Conservation (phyloP, 1,284 basidiomycete species). For the Tranzscheliella williamsii region DNA sequence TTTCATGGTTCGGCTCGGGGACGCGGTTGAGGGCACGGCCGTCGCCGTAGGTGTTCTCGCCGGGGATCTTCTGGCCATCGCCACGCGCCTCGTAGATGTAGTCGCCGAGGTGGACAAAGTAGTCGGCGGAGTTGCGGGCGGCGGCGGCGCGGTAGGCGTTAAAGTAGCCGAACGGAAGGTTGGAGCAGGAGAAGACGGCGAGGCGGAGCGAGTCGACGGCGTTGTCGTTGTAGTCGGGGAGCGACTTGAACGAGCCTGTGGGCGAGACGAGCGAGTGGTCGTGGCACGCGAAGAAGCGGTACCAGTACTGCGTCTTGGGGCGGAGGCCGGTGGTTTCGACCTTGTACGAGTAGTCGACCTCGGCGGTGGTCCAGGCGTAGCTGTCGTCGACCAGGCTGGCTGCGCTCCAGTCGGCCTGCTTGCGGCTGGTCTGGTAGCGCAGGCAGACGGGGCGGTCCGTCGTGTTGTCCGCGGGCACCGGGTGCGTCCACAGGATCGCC, state of each 20-base stretch:
- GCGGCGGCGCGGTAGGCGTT: slow-evolving; percentile 71
- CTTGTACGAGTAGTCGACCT: slow-evolving; percentile 70
- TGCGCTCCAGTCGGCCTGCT: slow-evolving; percentile 50
- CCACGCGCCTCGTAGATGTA: slow-evolving; percentile 63
- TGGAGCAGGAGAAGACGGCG: slow-evolving; percentile 70
- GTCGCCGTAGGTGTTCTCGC: slow-evolving; percentile 56
- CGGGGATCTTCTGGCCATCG: slow-evolving; percentile 21
- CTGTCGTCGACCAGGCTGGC: slow-evolving; percentile 64
- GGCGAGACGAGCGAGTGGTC: slow-evolving; percentile 56
- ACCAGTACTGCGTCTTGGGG: slow-evolving; percentile 69
- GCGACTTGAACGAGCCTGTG: slow-evolving; percentile 65
- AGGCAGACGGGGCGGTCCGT: slow-evolving; percentile 68
- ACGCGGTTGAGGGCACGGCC: slow-evolving; percentile 57
- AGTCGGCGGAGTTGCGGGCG: slow-evolving; percentile 65
- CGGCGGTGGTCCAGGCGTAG: slow-evolving; percentile 68
- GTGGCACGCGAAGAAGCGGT: slow-evolving; percentile 68
- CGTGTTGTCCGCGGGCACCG: slow-evolving; percentile 23
- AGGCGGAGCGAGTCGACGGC: slow-evolving; percentile 65
- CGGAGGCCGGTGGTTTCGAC: slow-evolving; percentile 67
- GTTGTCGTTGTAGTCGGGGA: slow-evolving; percentile 41
- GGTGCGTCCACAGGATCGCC: slow-evolving; percentile 69
- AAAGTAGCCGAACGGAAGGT: slow-evolving; percentile 68
- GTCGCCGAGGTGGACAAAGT: slow-evolving; percentile 71
- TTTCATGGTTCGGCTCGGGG: slow-evolving; percentile 65
- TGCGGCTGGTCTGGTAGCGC: slow-evolving; percentile 64